phyloP scores from a whole-genome alignment of 768 basidiomycete genomes.

The Psilocybe sp. region DNA sequence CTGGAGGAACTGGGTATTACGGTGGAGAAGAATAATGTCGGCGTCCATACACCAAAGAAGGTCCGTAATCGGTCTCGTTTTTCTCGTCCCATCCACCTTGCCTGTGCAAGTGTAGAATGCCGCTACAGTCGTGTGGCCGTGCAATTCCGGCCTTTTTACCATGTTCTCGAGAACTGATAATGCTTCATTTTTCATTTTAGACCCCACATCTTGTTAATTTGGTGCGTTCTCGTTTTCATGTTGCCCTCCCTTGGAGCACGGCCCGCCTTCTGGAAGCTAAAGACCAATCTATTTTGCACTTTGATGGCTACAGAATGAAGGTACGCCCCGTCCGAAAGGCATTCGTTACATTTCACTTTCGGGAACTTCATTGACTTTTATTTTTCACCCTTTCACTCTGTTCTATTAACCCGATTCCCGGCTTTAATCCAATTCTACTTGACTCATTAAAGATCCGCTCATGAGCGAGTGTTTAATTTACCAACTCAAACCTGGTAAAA shows the following conservation, averaged over 20 bases:
- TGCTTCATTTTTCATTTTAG: slow-evolving; percentile 33
- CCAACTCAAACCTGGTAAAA: slow-evolving; percentile 84
- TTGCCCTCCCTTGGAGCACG: slow-evolving; percentile 7
- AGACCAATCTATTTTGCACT: slow-evolving; percentile 6
- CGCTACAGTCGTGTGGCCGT: too few species aligned
- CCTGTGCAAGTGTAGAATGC: too few species aligned
- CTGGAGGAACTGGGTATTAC: slow-evolving; percentile 97
- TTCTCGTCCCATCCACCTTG: too few species aligned
- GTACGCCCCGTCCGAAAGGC: slow-evolving; percentile 30
- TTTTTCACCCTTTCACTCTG: not conserved
- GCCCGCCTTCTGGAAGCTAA: slow-evolving; percentile 14
- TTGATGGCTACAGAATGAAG: slow-evolving; percentile 58
- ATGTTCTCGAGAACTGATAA: slow-evolving; percentile 4
- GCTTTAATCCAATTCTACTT: not conserved
- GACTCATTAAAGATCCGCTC: slow-evolving; percentile 64
- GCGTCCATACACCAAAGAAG: slow-evolving; percentile 98
- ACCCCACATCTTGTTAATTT: slow-evolving; percentile 94
- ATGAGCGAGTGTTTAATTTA: slow-evolving; percentile 97
- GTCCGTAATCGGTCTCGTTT: slow-evolving; percentile 39
- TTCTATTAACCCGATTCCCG: too few species aligned
- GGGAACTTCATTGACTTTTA: slow-evolving; percentile 12
- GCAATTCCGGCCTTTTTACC: not conserved
- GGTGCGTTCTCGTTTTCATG: slow-evolving; percentile 46
- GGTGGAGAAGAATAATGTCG: slow-evolving; percentile 94
- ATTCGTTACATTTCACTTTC: slow-evolving; percentile 8